Percentiles rank a stretch among this genome's conserved stretches.
Evolutionary conservation across 2,329 filamentous ascomycete genomes (phyloP).

Genomic region (Pseudogymnoascus sp.): DNA sequence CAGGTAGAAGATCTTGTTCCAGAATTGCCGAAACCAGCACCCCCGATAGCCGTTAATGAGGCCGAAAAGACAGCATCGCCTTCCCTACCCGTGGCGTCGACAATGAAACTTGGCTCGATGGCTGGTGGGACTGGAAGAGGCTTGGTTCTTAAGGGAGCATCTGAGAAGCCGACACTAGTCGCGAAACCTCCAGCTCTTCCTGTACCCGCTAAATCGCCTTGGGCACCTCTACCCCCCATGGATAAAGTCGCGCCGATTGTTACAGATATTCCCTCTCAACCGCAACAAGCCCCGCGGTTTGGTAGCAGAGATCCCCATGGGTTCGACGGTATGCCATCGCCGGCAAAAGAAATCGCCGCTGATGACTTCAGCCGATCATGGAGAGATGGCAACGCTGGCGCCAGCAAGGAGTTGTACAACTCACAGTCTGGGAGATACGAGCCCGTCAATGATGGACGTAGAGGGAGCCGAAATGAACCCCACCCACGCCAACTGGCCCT

Average conservation of each 20-base stretch:
- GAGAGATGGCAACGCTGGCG: constrained; percentile 57
- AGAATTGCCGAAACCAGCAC: constrained; percentile 15
- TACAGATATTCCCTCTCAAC: constrained; percentile 41
- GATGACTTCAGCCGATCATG: constrained; percentile 88
- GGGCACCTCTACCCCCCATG: constrained; percentile 78
- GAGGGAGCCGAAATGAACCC: constrained; percentile 60
- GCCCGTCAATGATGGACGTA: constrained; percentile 67
- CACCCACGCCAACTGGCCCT: constrained; percentile 65
- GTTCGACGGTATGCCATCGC: constrained; percentile 44
- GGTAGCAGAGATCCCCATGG: constrained; percentile 46
- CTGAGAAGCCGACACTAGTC: constrained; percentile 64
- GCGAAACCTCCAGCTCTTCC: constrained; percentile 60
- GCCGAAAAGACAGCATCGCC: constrained; percentile 24
- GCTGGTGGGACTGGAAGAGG: constrained; percentile 38
- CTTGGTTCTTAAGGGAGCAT: constrained; percentile 53
- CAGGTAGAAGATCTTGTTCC: constrained; percentile 38
- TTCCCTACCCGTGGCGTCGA: constrained; percentile 22
- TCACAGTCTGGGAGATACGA: constrained; percentile 93
- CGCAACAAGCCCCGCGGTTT: constrained; percentile 39
- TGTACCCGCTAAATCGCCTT: constrained; percentile 76
- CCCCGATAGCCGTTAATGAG: constrained; percentile 21
- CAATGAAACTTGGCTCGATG: constrained; percentile 23
- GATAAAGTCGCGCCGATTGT: constrained; percentile 67
- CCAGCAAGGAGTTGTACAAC: constrained; percentile 76
- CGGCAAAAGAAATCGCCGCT: constrained; percentile 76